Evolutionary conservation across 2,329 filamentous ascomycete genomes (phyloP), one percentile per base, ranked within the genome.

Genomic region (Neofusicoccum kwambonambiense): DNA sequence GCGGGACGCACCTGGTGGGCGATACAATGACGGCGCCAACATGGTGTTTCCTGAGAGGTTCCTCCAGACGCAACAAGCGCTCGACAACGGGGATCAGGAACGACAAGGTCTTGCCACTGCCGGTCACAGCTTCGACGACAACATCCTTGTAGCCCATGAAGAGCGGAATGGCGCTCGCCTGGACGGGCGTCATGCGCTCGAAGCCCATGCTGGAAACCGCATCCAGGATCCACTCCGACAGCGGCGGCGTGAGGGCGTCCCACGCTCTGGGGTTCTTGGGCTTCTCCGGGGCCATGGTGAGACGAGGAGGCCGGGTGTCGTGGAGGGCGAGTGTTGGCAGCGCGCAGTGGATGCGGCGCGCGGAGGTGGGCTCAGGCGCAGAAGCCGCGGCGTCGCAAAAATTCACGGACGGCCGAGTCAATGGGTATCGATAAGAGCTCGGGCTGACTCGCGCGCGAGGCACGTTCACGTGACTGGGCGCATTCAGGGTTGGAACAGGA

Each of bases 61-160:
- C 91, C 67, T 93, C 89, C 34, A 91, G 80, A 69, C 90, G 88
- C 66, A 98, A 81, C 51, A 98, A 82, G 70, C 91, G 90, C 77
- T 96, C 90, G 27, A 96, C 86, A 3, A 96, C 82, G 1, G 93
- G 93, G 52, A 97, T 89, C 39, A 96, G 80, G 72, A 94, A 99
- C 1, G 92, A 86, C 35, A 97, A 82, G 0, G 93, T 97, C 79
- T 97, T 97, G 66, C 93, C 93, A 76, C 91, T 95, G 12, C 93
- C 93, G 2, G 93, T 97, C 3, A 96, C 93, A 37, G 92, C 92
- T 83, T 96, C 92, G 5, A 97, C 93, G 0, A 97, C 93, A 4
- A 96, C 91, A 77, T 97, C 93, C 73, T 96, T 96, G 76, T 96
- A 91, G 60, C 88, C 89, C 79, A 93, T 89, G 75, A 97, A 95